Evolutionary conservation across 768 basidiomycete genomes (phyloP).

Genomic region (Suillus discolor): DNA sequence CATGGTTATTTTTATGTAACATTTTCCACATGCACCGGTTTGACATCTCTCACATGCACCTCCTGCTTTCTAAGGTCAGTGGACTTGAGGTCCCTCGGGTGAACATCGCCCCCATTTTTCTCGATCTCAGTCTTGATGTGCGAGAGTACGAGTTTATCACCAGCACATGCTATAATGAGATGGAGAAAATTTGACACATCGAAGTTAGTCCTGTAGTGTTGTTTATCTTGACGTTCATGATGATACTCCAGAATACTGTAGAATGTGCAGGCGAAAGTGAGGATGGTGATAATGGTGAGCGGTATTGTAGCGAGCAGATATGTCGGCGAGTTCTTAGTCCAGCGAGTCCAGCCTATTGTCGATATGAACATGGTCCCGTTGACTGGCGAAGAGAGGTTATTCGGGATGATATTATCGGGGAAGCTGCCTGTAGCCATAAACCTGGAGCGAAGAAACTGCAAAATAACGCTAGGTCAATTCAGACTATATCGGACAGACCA

Average conservation of each 20-base stretch:
- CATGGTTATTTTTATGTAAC: too few species aligned
- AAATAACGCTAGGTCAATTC: background rate
- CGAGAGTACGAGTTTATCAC: background rate
- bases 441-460: slow-evolving; percentile 10
- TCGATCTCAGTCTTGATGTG: background rate
- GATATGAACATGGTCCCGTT: slow-evolving; percentile 9
- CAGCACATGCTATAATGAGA: background rate
- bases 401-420: background rate
- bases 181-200: background rate
- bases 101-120: background rate
- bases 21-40: too few species aligned
- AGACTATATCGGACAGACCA: too few species aligned
- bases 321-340: background rate
- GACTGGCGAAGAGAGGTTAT: slow-evolving; percentile 3
- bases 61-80: too few species aligned
- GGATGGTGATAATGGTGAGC: background rate
- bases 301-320: slow-evolving; percentile 9
- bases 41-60: too few species aligned
- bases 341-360: slow-evolving; percentile 11
- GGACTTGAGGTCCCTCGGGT: background rate
- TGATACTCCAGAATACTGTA: background rate
- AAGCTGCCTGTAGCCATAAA: slow-evolving; percentile 5
- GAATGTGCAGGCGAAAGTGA: background rate
- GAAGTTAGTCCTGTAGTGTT: background rate
- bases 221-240: background rate